A percentile compares a stretch with the other conserved stretches of the same genome.
phyloP scores from a whole-genome alignment of 345 rosid species.

The Acer saccharum region DNA sequence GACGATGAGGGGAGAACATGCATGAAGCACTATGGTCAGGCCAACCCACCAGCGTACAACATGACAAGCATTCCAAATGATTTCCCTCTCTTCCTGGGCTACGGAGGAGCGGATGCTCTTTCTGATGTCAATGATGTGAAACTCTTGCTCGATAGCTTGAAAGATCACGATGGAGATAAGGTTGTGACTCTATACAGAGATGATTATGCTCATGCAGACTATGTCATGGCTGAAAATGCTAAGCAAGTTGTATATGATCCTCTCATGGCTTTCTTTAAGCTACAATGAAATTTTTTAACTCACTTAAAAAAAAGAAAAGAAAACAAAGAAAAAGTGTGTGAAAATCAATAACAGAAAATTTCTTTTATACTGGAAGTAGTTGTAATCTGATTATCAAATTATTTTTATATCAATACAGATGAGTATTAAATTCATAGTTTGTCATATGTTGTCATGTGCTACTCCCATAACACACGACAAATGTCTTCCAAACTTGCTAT shows the following conservation, averaged over 20 bases:
- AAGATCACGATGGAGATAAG: conserved; percentile 40
- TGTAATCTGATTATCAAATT: too few relatives aligned
- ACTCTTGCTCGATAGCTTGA: conserved; percentile 36
- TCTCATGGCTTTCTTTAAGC: conserved; percentile 44
- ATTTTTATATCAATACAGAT: too few relatives aligned
- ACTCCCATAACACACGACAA: too few relatives aligned
- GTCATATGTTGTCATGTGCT: too few relatives aligned
- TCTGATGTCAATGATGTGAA: conserved; percentile 44
- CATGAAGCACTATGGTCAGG: conserved; percentile 42
- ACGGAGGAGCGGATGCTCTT: conserved; percentile 53
- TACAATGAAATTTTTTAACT: conserved; percentile 21
- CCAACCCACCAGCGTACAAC: conserved; percentile 42
- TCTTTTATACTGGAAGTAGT: too few relatives aligned
- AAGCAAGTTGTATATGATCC: conserved; percentile 49
- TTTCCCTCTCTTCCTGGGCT: conserved; percentile 46
- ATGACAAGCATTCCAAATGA: conserved; percentile 50
- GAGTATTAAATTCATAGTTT: background rate
- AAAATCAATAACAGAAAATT: too few relatives aligned
- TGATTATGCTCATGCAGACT: conserved; percentile 52
- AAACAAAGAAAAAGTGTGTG: background rate
- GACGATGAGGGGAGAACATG: conserved; percentile 35
- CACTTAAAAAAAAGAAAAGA: background rate
- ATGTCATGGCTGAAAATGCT: conserved; percentile 48
- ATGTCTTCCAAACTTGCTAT: too few relatives aligned
- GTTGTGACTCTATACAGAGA: conserved; percentile 31